phyloP scores from a whole-genome alignment of 768 basidiomycete species.

The Boletus rubroflammeus region DNA sequence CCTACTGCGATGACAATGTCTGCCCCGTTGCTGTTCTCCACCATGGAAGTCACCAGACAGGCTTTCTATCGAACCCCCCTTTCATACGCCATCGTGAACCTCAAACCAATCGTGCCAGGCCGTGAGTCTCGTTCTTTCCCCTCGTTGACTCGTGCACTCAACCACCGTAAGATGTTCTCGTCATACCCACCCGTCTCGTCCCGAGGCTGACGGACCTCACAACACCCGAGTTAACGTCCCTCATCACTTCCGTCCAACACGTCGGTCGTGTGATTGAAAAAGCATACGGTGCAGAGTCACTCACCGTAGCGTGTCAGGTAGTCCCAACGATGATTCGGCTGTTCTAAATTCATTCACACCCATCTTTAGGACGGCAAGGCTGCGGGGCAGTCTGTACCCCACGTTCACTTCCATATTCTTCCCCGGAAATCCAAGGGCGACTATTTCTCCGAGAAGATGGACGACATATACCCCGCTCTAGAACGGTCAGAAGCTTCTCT shows the following conservation, averaged over 20 bases:
- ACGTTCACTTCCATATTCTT: constrained; percentile 94
- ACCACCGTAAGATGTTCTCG: constrained; percentile 51
- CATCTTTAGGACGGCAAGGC: constrained; percentile 74
- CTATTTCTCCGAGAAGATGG: constrained; percentile 57
- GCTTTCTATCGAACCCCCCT: constrained; percentile 67
- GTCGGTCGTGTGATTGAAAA: constrained; percentile 80
- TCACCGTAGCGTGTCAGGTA: constrained; percentile 92
- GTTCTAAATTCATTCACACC: constrained; percentile 2
- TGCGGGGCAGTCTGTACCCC: constrained; percentile 68
- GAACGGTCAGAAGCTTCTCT: constrained; percentile 61
- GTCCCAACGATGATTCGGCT: background rate
- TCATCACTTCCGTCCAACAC: constrained; percentile 75
- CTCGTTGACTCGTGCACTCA: background rate
- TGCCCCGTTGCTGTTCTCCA: constrained; percentile 59
- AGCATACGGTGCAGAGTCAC: constrained; percentile 75
- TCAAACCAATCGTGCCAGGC: constrained; percentile 91
- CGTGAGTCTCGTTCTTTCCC: constrained; percentile 53
- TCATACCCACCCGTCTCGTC: constrained; percentile 54
- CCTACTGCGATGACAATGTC: constrained; percentile 10
- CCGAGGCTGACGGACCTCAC: constrained; percentile 53
- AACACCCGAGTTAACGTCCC: constrained; percentile 68
- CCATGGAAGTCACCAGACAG: constrained; percentile 75
- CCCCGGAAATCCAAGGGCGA: constrained; percentile 75
- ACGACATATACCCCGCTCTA: constrained; percentile 76
- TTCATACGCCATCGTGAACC: constrained; percentile 87